These are phyloP conservation scores for Stevia rebaudiana DNA, from an alignment of 140 eudicot genomes.

Conservation along the genomic window DNA sequence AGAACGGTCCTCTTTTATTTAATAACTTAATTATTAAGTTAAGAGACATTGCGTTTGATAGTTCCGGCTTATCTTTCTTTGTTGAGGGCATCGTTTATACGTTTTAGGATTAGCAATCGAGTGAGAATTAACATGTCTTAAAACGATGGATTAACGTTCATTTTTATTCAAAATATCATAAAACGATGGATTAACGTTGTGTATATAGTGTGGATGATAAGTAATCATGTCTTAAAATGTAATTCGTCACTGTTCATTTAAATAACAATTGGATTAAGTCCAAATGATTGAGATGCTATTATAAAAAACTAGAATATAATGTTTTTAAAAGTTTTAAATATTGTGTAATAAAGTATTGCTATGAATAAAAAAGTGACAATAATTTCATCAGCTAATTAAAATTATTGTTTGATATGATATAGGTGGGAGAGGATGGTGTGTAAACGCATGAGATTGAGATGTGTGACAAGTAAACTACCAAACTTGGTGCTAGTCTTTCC, in stretches of 20 bases:
- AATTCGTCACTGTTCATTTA: neutral
- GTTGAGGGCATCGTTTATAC: too few relatives aligned
- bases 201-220: too few relatives aligned
- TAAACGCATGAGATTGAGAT: conserved; percentile 23
- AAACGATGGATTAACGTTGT: too few relatives aligned
- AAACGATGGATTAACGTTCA: too few relatives aligned
- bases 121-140: too few relatives aligned
- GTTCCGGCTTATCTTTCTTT: too few relatives aligned
- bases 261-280: neutral
- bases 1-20: neutral
- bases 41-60: too few relatives aligned
- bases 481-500: conserved; percentile 12
- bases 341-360: neutral
- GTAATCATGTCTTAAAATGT: neutral
- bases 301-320: neutral
- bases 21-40: too few relatives aligned
- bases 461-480: conserved; percentile 26
- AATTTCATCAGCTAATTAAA: neutral
- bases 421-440: conserved; percentile 12
- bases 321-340: neutral
- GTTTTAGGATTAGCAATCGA: too few relatives aligned
- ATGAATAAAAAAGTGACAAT: neutral
- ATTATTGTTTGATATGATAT: neutral
- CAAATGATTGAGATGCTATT: neutral
- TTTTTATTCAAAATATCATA: too few relatives aligned